Conservation (phyloP, 345 rosid species). For the Isatis tinctoria region DNA sequence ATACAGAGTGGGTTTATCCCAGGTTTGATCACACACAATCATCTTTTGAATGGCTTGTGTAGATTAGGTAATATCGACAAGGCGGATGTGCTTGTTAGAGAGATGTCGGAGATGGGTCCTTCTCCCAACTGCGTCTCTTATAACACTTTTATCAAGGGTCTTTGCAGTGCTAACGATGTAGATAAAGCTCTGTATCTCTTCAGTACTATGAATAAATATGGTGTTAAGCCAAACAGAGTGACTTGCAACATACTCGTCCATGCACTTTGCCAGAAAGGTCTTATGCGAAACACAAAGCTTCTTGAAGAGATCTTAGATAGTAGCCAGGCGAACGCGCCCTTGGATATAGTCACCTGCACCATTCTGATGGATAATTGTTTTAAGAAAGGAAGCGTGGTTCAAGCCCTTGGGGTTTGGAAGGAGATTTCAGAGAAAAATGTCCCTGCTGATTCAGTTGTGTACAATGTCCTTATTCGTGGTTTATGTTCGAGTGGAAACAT, state of each 20-base stretch:
- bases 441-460: conserved; percentile 44
- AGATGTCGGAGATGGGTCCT: conserved; percentile 67
- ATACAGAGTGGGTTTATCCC: conserved; percentile 48
- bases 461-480: conserved; percentile 70
- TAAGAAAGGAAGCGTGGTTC: conserved; percentile 48
- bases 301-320: conserved; percentile 42
- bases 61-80: conserved; percentile 42
- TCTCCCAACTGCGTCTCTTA: conserved; percentile 61
- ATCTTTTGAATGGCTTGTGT: conserved; percentile 60
- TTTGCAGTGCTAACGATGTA: conserved; percentile 45
- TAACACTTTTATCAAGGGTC: conserved; percentile 56
- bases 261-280: conserved; percentile 62
- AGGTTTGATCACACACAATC: conserved; percentile 62
- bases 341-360: conserved; percentile 51
- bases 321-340: conserved; percentile 29
- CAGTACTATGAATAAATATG: conserved; percentile 43
- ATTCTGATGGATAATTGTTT: conserved; percentile 67
- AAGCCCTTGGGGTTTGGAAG: conserved; percentile 51
- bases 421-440: conserved; percentile 32
- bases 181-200: conserved; percentile 55
- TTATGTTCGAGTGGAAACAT: conserved; percentile 39
- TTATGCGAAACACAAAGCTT: conserved; percentile 43
- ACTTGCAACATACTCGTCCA: conserved; percentile 61
- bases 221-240: conserved; percentile 54
- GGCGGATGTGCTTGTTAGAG: conserved; percentile 56